Base-by-base conservation (phyloP, 31 red algal genomes). In the Porphyra umbilicalis region DNA sequence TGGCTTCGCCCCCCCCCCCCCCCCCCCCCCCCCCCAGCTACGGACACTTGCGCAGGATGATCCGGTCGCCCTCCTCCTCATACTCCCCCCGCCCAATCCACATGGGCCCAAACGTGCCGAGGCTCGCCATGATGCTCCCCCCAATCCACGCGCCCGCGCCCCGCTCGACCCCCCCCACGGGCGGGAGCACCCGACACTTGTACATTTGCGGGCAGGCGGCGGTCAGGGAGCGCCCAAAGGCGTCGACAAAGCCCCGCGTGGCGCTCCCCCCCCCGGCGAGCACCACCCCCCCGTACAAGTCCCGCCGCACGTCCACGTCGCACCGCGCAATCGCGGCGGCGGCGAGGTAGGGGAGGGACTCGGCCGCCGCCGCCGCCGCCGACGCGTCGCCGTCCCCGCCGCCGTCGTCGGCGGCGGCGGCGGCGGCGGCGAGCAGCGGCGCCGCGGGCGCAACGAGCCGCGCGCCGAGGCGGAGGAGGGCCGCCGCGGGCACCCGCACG, bases 281-380 rank as follows among this genome's bases (percentile, higher is more conserved):
- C 36, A 98, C 90, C 15, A 98, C 77, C 39, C 86, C 86, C 11
- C 38, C 76, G 76, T 85, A 92, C 34, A 98, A 74, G 80, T 92
- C 90, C n/a, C 96, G 81, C 38, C 96, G 83, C 79, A 90, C 74
- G 77, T 98, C 96, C 15, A 98, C 80, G 84, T 98, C 96, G 79
- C 92, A 95, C 30, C 79, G 71, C 38, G 82, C 86, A 11, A 91
- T 84, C 2, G 90, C 83, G 32, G 79, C 39, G 38, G 87, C 85
- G n/a, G 85, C 86, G 38, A 95, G 32, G 29, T 85, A 75, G 34
- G 87, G 80, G 32, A 92, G 10, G 36, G 84, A 87, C 18, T 77
- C 35, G 78, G 38, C 84, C 35, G 39, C 81, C 13, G 57, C 57
- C 4, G 20, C 3, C 25, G 57, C 57, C 4, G 16, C 42, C 5